Evolutionary conservation across 805 yeast species (phyloP).

Genomic region (Saturnispora gosingensis): DNA sequence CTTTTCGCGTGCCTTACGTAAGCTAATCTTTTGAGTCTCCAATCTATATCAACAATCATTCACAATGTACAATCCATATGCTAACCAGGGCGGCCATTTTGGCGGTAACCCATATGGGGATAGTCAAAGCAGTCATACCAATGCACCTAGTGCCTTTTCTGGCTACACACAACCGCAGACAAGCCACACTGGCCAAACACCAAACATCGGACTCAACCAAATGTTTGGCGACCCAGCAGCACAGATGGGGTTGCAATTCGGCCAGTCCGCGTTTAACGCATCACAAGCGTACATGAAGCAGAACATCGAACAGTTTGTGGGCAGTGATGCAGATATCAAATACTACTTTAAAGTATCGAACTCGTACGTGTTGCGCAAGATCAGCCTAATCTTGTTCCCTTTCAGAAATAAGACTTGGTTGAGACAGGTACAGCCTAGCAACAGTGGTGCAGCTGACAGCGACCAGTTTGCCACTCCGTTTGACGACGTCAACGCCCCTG

Average conservation of each 20-base stretch:
- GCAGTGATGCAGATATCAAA: conserved; percentile 48
- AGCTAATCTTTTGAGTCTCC: background rate
- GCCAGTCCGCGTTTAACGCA: conserved; percentile 73
- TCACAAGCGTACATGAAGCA: conserved; percentile 74
- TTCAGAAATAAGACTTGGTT: conserved; percentile 81
- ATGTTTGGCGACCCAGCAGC: conserved; percentile 56
- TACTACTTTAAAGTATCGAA: conserved; percentile 91
- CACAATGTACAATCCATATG: conserved; percentile 4
- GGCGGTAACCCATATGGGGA: background rate
- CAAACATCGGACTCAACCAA: conserved; percentile 19
- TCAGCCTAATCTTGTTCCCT: conserved; percentile 72
- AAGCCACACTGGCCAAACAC: conserved; percentile 14
- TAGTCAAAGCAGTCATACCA: background rate
- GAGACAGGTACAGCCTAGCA: conserved; percentile 35
- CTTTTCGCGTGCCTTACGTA: conserved; percentile 7
- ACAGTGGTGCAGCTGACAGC: conserved; percentile 13
- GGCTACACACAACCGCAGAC: background rate
- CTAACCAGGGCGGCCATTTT: background rate
- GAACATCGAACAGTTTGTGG: conserved; percentile 46
- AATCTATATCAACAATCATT: background rate
- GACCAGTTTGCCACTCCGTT: conserved; percentile 61
- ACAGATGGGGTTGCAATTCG: conserved; percentile 79
- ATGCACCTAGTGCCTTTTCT: background rate
- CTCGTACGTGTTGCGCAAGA: conserved; percentile 68
- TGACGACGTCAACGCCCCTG: conserved; percentile 91